Evolutionary conservation across 1,284 basidiomycete species (phyloP), one percentile per base, ranked within the genome.

Genomic region (Tilletia walkeri): DNA sequence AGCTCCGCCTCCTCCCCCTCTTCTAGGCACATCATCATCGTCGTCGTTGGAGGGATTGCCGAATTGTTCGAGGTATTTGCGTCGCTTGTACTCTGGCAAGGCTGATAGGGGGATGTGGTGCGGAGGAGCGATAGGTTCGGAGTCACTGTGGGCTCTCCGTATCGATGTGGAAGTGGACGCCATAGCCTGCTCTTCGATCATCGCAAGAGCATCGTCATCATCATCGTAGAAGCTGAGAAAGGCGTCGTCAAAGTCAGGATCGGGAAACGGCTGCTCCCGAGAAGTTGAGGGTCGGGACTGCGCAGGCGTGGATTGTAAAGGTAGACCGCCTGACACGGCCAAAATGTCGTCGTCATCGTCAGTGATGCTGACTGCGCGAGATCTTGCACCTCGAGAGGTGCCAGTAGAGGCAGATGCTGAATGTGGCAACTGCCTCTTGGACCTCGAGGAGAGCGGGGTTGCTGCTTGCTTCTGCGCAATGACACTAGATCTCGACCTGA

Each of bases 211-310:
- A 24, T 38, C 34, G 59, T 63, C 59, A 36, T 63, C 59, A 16
- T 63, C 59, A 20, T 63, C 59, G 30, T 63, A 24, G n/a, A 63
- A 63, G 39, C 36, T 63, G 36, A 63, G 59, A 39, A 39, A 63
- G 12, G 59, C 59, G 34, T 38, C 34, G 4, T 63, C 59, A 24
- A n/a, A 7, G 20, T 53, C 20, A 3, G 50, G 50, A n/a, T 53
- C 50, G 18, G 50, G 20, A 53, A n/a, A 7, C 12, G 5, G 50
- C 50, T 53, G 1, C 16, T 53, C 50, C 9, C n/a, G 50, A 10
- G 16, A 24, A 30, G 24, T 2, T 24, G 50, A 53, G 50, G 50
- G 50, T 18, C 41, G 41, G 41, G 41, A 45, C 18, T 24, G 50
- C 10, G 50, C 20, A 2, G 50, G 7, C 5, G 50, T 24, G 50